These are phyloP conservation scores for Thamnidium elegans DNA, from an alignment of 192 early-diverging fungal genomes.

Conservation along the genomic window DNA sequence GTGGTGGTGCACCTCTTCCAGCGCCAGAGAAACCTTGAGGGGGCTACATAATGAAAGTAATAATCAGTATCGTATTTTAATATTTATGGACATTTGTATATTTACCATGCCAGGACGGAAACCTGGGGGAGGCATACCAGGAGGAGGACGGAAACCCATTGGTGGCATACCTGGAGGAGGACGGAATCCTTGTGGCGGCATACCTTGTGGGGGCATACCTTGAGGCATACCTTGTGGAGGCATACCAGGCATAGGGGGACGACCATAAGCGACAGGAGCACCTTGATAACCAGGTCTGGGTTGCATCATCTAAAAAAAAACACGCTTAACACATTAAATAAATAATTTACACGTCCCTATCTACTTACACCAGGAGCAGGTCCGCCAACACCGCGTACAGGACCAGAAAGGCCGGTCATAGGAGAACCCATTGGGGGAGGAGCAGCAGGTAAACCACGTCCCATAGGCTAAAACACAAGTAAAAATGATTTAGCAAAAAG, in stretches of 20 bases:
- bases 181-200: conserved; percentile 58
- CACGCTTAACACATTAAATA: neutral
- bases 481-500: neutral
- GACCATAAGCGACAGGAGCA: conserved; percentile 74
- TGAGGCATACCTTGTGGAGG: conserved; percentile 65
- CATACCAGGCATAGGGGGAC: conserved; percentile 55
- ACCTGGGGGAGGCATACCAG: conserved; percentile 51
- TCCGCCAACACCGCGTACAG: conserved; percentile 95
- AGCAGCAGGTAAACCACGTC: conserved; percentile 55
- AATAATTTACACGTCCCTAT: neutral
- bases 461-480: conserved; percentile 59
- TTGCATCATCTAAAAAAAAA: conserved; percentile 66
- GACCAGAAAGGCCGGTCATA: conserved; percentile 73
- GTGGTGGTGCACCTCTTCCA: conserved; percentile 38
- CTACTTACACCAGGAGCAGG: conserved; percentile 66
- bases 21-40: conserved; percentile 40
- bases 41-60: conserved; percentile 7
- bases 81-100: neutral
- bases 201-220: conserved; percentile 59
- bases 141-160: conserved; percentile 55
- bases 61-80: neutral
- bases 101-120: conserved; percentile 46
- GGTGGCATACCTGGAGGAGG: conserved; percentile 65
- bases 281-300: conserved; percentile 70
- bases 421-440: conserved; percentile 41